Base-by-base conservation (phyloP, 495 filamentous ascomycete genomes). In the Aspergillus affinis region DNA sequence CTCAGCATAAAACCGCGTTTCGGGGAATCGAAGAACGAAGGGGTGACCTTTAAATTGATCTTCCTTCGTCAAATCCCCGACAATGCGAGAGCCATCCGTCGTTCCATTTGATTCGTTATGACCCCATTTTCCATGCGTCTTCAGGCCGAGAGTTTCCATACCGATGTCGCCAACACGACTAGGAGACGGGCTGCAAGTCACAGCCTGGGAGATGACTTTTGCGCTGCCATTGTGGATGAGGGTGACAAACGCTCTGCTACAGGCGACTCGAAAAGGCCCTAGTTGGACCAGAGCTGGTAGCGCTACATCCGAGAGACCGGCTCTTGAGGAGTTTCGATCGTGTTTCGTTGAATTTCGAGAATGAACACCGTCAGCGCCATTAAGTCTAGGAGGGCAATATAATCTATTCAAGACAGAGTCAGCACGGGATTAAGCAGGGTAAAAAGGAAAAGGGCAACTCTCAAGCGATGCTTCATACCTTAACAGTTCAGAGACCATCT, bases 231-330 rank as follows among this genome's bases (percentile, higher is more conserved):
- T 67, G 59, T 84, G 85, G 58, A 86, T 79, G 26, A 89, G 71
- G 0, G 80, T 82, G 19, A 87, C 76, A 56, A 88, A 75, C 9
- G 71, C 75, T 6, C 81, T 80, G 44, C 73, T 74, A 30, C 75
- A 77, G 36, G 79, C 73, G 45, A 86, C 65, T 15, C 82, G 78
- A 55, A 82, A 76, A 41, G 80, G 71, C 0, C 82, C 84, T n/a
- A 89, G 72, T 67, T 89, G 85, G 9, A 84, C 77, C 57, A 90
- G 80, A 2, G 83, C 82, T 0, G 82, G 82, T 5, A 90, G 71
- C 19, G 79, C 79, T 7, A 80, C 76, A 61, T 90, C 87, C 5
- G 67, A 66, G 20, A 74, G 75, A 8, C 69, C 57, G 8, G 54
- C 18, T 19, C 26, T 10, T 20, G 47, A 41, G n/a, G 17, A 17